Evolutionary conservation across 2,329 filamentous ascomycete genomes (phyloP), one percentile per base, ranked within the genome.

Genomic region (Fusarium sp.): DNA sequence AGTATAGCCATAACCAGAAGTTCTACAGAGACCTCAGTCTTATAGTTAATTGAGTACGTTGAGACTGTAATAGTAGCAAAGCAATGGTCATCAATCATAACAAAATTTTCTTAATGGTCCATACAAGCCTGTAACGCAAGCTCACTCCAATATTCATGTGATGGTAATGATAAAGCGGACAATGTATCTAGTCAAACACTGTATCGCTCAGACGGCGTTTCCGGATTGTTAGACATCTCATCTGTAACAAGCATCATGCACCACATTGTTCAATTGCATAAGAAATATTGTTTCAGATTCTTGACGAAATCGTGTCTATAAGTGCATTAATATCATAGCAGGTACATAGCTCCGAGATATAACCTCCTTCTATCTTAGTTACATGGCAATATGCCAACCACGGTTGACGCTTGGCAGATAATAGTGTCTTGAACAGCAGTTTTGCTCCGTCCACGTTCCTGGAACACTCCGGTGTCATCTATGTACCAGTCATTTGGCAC

Each of bases 401-500:
- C 38, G 13, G 69, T 60, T 46, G 52, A 55, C 14, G 14, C 49
- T 37, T 55, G 11, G 5, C 68, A 66, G 7, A 57, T 32, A 18
- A 75, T 68, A 9, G 48, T 64, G 23, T 75, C 63, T 30, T 46
- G 33, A 20, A 75, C 62, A 30, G 26, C 42, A 20, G 48, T 57
- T 37, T 30, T 41, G 13, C 35, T 41, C 18, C 74, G 64, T 4
- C 73, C 74, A 18, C 49, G 45, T 35, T 73, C 61, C 27, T 62
- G 72, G 49, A 76, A 76, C 44, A 59, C 59, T 10, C 74, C 74
- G 8, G 45, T 57, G 7, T 72, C 70, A 10, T 75, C 74, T 32
- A 76, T 62, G 55, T 75, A 73, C 73, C 74, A 76, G 30, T 73
- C 74, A 5, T 48, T 27, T 3, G 74, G 70, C 17, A 69, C 68